Conservation (phyloP, 345 rosid genomes). For the Trapa incisa region DNA sequence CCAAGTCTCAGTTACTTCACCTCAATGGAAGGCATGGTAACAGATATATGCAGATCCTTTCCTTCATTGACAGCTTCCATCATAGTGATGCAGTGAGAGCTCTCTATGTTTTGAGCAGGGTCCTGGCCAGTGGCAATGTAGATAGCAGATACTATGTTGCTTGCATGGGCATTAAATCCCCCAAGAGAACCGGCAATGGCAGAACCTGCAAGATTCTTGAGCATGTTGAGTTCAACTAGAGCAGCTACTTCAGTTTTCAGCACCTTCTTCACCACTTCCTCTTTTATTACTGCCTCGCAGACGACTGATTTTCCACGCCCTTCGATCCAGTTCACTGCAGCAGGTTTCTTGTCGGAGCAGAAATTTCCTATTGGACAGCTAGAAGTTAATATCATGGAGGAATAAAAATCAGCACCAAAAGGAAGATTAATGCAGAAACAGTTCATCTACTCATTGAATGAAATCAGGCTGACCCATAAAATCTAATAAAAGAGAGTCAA, state of each 20-base stretch:
- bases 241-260: constrained; percentile 62
- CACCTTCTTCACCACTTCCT: constrained; percentile 63
- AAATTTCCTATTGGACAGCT: constrained; percentile 39
- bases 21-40: constrained; percentile 82
- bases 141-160: constrained; percentile 75
- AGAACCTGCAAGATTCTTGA: constrained; percentile 74
- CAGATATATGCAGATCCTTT: constrained; percentile 73
- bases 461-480: neutral
- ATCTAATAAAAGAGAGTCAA: neutral
- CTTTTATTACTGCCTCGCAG: constrained; percentile 72
- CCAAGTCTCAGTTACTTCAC: constrained; percentile 15
- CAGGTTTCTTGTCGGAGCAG: constrained; percentile 87
- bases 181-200: constrained; percentile 82
- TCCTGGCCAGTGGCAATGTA: constrained; percentile 86
- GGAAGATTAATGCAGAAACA: neutral
- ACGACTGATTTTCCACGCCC: constrained; percentile 88
- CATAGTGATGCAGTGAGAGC: constrained; percentile 87
- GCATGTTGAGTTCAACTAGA: constrained; percentile 72
- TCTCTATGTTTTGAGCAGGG: constrained; percentile 84
- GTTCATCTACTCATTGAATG: neutral
- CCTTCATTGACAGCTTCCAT: constrained; percentile 77
- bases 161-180: constrained; percentile 84
- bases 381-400: neutral
- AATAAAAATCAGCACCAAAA: neutral
- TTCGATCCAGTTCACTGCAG: constrained; percentile 94